These are phyloP conservation scores for Wickerhamiella sorbophila DNA, from an alignment of 805 yeast species.

Conservation along the genomic window DNA sequence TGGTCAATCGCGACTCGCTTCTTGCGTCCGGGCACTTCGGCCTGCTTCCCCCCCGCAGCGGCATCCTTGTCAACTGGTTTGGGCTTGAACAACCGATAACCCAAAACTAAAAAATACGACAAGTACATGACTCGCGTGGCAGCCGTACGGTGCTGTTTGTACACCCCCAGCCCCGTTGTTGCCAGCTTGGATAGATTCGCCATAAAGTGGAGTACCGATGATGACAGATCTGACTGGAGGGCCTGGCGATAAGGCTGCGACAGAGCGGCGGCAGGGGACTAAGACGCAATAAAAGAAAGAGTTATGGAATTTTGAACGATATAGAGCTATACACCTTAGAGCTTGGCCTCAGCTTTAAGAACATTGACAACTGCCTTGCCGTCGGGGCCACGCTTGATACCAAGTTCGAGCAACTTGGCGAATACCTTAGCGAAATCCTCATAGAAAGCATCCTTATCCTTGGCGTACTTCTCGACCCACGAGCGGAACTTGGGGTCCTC, in stretches of 20 bases:
- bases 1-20: conserved; percentile 22
- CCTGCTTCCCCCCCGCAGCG: neutral
- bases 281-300: too few species aligned
- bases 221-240: too few species aligned
- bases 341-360: conserved; percentile 13
- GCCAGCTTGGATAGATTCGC: conserved; percentile 6
- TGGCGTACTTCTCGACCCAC: conserved; percentile 56
- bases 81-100: conserved; percentile 7
- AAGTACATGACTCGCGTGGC: conserved; percentile 14
- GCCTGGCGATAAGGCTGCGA: too few species aligned
- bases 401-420: conserved; percentile 60
- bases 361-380: conserved; percentile 24
- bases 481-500: conserved; percentile 43
- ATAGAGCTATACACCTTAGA: neutral
- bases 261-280: too few species aligned
- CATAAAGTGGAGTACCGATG: conserved; percentile 11
- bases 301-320: too few species aligned
- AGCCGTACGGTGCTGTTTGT: conserved; percentile 12
- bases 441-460: conserved; percentile 47
- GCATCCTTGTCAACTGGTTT: neutral
- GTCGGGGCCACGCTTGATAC: conserved; percentile 47
- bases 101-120: conserved; percentile 9
- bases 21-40: conserved; percentile 6
- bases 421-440: conserved; percentile 53
- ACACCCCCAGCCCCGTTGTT: conserved; percentile 2